Conservation (phyloP, 352 stramenopile genomes). For the Globisporangium sylvaticum region DNA sequence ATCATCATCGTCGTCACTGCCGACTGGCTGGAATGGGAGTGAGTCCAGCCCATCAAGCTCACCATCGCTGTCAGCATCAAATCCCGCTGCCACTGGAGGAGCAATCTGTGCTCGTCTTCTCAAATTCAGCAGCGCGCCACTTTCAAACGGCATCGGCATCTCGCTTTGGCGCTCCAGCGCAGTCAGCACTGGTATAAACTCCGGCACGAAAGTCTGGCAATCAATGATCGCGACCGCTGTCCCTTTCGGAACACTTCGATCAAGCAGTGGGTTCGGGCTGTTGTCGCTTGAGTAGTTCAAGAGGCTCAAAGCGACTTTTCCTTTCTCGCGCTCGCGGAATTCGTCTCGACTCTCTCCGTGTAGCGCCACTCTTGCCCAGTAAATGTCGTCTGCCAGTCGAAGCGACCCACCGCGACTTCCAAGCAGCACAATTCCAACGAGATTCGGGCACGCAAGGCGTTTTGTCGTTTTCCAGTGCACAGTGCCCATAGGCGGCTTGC, state of each 20-base stretch:
- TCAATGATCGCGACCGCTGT: slow-evolving; percentile 78
- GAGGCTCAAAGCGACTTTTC: slow-evolving; percentile 62
- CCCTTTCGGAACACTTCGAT: slow-evolving; percentile 44
- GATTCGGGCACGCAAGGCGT: slow-evolving; percentile 66
- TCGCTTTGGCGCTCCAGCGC: slow-evolving; percentile 70
- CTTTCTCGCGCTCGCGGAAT: slow-evolving; percentile 51
- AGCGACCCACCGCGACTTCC: slow-evolving; percentile 45
- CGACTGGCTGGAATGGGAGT: neutral
- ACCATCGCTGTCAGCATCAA: neutral
- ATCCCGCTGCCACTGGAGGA: slow-evolving; percentile 5
- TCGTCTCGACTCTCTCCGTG: slow-evolving; percentile 71
- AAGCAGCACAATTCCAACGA: slow-evolving; percentile 77
- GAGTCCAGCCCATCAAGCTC: neutral
- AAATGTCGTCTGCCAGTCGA: slow-evolving; percentile 45
- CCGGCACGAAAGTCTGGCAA: slow-evolving; percentile 82
- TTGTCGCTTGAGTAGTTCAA: slow-evolving; percentile 65
- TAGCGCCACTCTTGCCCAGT: slow-evolving; percentile 73
- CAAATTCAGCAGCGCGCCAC: slow-evolving; percentile 72
- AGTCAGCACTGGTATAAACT: slow-evolving; percentile 85
- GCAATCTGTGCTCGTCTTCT: slow-evolving; percentile 4
- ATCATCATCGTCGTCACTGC: slow-evolving; percentile 11
- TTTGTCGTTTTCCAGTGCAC: slow-evolving; percentile 86
- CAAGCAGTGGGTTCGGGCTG: slow-evolving; percentile 46
- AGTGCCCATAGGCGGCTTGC: slow-evolving; percentile 41
- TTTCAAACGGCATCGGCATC: slow-evolving; percentile 72